A percentile compares a stretch with the other conserved stretches of the same genome.
phyloP scores from a whole-genome alignment of 2,329 filamentous ascomycete species.

The Gaeumannomyces tritici region DNA sequence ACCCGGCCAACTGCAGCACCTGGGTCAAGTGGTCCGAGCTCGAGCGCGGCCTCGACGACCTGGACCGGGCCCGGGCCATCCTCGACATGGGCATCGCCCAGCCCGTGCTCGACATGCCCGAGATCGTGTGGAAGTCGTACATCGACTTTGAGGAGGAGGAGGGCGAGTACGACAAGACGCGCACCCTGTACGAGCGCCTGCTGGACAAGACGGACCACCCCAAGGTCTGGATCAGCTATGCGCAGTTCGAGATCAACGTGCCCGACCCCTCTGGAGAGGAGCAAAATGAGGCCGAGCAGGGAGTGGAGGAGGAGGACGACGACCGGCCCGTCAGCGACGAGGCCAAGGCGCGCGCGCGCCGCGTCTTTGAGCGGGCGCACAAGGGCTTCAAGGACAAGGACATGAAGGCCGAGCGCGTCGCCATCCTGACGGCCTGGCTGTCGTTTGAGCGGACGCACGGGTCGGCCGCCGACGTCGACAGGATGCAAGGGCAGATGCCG shows the following conservation, averaged over 20 bases:
- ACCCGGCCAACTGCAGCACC: constrained; percentile 78
- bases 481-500: constrained; percentile 89
- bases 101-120: constrained; percentile 85
- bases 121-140: constrained; percentile 94
- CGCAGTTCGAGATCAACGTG: constrained; percentile 95
- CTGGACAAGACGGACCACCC: constrained; percentile 94
- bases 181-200: constrained; percentile 79
- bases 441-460: constrained; percentile 87
- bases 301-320: constrained; percentile 51
- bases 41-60: constrained; percentile 81
- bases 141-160: constrained; percentile 98
- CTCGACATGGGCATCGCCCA: constrained; percentile 86
- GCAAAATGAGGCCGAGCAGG: constrained; percentile 31
- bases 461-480: constrained; percentile 61
- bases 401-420: constrained; percentile 88
- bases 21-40: constrained; percentile 97
- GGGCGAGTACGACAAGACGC: constrained; percentile 76
- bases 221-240: constrained; percentile 98
- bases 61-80: constrained; percentile 79
- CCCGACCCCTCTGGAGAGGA: constrained; percentile 57
- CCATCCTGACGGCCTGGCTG: constrained; percentile 84
- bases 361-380: constrained; percentile 77
- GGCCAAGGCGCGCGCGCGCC: constrained; percentile 73
- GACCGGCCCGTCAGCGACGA: constrained; percentile 68
- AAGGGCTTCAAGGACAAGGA: constrained; percentile 81